These are phyloP conservation scores for Curvularia verruculosa DNA, from an alignment of 2,329 filamentous ascomycete genomes.

Conservation along the genomic window DNA sequence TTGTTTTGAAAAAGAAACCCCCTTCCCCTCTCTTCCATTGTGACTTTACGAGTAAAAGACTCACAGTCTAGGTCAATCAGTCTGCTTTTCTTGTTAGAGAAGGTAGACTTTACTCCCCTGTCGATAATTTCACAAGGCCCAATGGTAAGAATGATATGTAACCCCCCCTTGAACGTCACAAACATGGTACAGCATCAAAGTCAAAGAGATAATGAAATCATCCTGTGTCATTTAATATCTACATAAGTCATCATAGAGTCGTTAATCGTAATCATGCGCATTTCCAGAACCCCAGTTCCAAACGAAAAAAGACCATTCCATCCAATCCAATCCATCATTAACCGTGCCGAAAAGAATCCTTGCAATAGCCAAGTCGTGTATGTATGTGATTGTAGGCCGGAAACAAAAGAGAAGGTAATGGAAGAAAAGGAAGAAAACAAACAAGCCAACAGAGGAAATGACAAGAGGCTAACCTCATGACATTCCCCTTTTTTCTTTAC, in stretches of 20 bases:
- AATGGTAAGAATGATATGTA: too few species aligned
- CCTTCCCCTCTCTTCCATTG: too few species aligned
- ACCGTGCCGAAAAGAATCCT: background rate
- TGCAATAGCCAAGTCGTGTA: background rate
- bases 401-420: background rate
- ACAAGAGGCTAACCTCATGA: conserved; percentile 4
- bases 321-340: background rate
- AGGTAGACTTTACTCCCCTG: too few species aligned
- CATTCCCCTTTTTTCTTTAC: conserved; percentile 1
- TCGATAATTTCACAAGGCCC: too few species aligned
- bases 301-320: too few species aligned
- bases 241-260: conserved; percentile 11
- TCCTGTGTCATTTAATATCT: conserved; percentile 12
- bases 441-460: background rate
- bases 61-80: too few species aligned
- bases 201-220: too few species aligned
- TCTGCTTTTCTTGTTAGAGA: too few species aligned
- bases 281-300: background rate
- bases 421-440: background rate
- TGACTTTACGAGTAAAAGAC: too few species aligned
- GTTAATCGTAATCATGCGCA: conserved; percentile 11
- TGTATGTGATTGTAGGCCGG: background rate
- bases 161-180: too few species aligned
- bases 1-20: too few species aligned
- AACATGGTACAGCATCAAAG: too few species aligned